Evolutionary conservation across 23 red algal species (phyloP).

Genomic region (Gracilaria caudata): DNA sequence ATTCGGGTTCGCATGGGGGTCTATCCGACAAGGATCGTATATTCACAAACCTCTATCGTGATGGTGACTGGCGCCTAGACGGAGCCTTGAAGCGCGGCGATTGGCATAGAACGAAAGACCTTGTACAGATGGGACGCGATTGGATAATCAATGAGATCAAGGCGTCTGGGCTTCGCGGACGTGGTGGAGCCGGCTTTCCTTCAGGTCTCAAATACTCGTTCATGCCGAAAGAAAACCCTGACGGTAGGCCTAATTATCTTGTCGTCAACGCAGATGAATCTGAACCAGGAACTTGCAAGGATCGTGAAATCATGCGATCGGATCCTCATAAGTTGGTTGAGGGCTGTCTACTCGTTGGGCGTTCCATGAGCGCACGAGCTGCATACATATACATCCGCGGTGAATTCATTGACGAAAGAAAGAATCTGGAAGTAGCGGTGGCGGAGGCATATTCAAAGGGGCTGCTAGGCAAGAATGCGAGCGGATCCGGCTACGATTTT

Average conservation of each 20-base stretch:
- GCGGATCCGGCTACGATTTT: slow-evolving; percentile 92
- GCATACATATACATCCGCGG: slow-evolving; percentile 98
- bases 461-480: slow-evolving; percentile 93
- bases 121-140: slow-evolving; percentile 94
- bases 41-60: slow-evolving; percentile 96
- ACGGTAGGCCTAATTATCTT: slow-evolving; percentile 93
- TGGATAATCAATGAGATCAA: slow-evolving; percentile 96
- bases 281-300: slow-evolving; percentile 98
- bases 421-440: slow-evolving; percentile 80
- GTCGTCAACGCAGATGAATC: slow-evolving; percentile 99
- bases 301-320: slow-evolving; percentile 98
- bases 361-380: slow-evolving; percentile 87
- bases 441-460: slow-evolving; percentile 90
- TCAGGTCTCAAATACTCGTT: slow-evolving; percentile 97
- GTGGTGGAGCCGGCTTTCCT: slow-evolving; percentile 98
- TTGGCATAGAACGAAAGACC: slow-evolving; percentile 98
- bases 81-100: slow-evolving; percentile 94
- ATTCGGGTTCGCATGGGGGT: slow-evolving; percentile 70
- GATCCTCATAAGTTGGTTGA: slow-evolving; percentile 99
- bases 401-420: slow-evolving; percentile 95
- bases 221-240: slow-evolving; percentile 87
- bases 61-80: slow-evolving; percentile 75
- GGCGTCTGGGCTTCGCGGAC: slow-evolving; percentile 89
- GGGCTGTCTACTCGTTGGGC: slow-evolving; percentile 86
- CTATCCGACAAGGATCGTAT: slow-evolving; percentile 94